Conservation (phyloP, 441 rosid genomes). For the Gossypium schwendimanii region DNA sequence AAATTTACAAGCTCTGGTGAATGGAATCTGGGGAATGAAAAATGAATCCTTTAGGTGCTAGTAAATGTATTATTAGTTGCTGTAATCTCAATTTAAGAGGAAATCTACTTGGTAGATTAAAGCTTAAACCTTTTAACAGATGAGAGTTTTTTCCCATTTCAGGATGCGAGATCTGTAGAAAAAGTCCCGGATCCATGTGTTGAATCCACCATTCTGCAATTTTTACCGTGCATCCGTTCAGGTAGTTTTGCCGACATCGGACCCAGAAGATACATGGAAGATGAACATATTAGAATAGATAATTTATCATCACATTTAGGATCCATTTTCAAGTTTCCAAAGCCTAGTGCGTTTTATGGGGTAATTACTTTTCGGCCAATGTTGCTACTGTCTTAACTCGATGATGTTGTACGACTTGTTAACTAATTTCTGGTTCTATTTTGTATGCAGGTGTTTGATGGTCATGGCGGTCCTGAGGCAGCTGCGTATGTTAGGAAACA, state of each 20-base stretch:
- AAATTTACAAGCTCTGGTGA: neutral
- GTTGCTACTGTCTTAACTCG: neutral
- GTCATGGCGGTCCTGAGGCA: slow-evolving; percentile 73
- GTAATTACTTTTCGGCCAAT: slow-evolving; percentile 20
- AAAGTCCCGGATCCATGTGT: slow-evolving; percentile 23
- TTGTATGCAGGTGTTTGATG: slow-evolving; percentile 46
- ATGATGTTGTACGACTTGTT: neutral
- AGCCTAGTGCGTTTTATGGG: slow-evolving; percentile 57
- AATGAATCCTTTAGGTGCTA: neutral
- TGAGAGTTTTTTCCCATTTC: slow-evolving; percentile 4
- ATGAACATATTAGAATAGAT: slow-evolving; percentile 38
- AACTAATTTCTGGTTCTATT: neutral
- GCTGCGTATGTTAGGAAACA: slow-evolving; percentile 40
- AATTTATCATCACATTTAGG: slow-evolving; percentile 42
- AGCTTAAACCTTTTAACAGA: neutral
- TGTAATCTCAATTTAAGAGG: neutral
- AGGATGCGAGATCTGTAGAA: slow-evolving; percentile 38
- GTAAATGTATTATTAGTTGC: neutral
- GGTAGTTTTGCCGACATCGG: slow-evolving; percentile 41
- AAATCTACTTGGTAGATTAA: neutral
- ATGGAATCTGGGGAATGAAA: neutral
- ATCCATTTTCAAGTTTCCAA: slow-evolving; percentile 29
- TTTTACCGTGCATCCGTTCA: slow-evolving; percentile 55
- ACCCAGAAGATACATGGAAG: slow-evolving; percentile 36
- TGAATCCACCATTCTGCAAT: slow-evolving; percentile 33